phyloP scores from a whole-genome alignment of 208 protist species.

The Leishmania braziliensis region DNA sequence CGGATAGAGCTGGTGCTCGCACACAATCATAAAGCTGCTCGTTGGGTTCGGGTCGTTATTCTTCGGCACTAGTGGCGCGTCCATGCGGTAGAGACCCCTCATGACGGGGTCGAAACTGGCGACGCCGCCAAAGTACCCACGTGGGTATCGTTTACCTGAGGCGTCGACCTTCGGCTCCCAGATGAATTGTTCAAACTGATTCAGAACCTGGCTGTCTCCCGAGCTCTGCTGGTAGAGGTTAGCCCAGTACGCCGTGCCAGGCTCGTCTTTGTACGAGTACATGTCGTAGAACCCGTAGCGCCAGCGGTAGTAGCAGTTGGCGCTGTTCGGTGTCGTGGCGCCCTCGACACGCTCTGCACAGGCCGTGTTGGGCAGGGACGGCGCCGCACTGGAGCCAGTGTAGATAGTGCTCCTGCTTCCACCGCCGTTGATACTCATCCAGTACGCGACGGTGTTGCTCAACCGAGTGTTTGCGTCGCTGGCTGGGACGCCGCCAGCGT shows the following conservation, averaged over 20 bases:
- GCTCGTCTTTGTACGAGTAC: conserved; percentile 38
- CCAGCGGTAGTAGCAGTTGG: conserved; percentile 54
- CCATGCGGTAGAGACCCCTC: conserved; percentile 23
- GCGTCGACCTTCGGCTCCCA: conserved; percentile 25
- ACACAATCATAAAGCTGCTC: conserved; percentile 31
- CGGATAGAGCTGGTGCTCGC: conserved; percentile 41
- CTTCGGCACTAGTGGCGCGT: conserved; percentile 13
- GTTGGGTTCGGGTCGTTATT: conserved; percentile 35
- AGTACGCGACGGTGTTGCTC: conserved; percentile 18
- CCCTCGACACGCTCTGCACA: conserved; percentile 12
- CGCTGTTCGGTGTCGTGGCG: conserved; percentile 18
- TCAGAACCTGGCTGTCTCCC: conserved; percentile 16
- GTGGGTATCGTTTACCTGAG: conserved; percentile 21
- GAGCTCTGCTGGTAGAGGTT: conserved; percentile 27
- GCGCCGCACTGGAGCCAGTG: conserved; percentile 35
- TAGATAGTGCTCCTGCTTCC: conserved; percentile 21
- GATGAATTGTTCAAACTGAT: conserved; percentile 35
- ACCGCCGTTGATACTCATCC: conserved; percentile 9
- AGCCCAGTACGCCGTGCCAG: conserved; percentile 48
- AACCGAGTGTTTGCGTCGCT: conserved; percentile 15
- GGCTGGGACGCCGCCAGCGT: conserved; percentile 27
- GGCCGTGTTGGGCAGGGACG: conserved; percentile 5
- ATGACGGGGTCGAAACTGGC: conserved; percentile 4
- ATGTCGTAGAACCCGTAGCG: conserved; percentile 48
- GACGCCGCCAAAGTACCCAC: conserved; percentile 41